phyloP scores from a whole-genome alignment of 306 rosid species.

The Macrotyloma uniflorum region DNA sequence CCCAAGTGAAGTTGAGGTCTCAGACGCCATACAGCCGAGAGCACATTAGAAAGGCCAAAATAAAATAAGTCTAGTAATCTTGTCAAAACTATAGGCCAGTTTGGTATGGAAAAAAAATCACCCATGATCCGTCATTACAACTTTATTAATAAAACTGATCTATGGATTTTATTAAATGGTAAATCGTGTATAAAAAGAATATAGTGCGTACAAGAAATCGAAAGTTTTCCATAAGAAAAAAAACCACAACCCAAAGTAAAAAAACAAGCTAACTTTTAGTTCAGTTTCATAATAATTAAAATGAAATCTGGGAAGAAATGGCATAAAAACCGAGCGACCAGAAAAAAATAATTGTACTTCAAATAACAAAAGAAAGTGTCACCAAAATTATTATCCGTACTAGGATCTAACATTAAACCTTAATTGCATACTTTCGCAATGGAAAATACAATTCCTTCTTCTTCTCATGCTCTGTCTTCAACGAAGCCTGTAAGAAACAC shows the following conservation, averaged over 20 bases:
- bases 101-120: neutral
- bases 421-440: constrained; percentile 65
- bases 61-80: no score
- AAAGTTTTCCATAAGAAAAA: neutral
- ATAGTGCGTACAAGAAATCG: neutral
- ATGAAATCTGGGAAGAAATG: neutral
- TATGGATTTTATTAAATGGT: neutral
- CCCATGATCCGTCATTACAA: neutral
- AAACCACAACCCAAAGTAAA: neutral
- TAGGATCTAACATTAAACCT: constrained; percentile 47
- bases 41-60: constrained; percentile 16
- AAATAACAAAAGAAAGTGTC: constrained; percentile 14
- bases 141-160: neutral
- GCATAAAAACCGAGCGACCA: neutral
- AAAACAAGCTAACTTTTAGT: neutral
- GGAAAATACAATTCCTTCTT: constrained; percentile 62
- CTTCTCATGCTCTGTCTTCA: constrained; percentile 60
- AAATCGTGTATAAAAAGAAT: neutral
- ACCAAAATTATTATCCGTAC: neutral
- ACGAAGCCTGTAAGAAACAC: constrained; percentile 53
- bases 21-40: constrained; percentile 11
- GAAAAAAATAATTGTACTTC: neutral
- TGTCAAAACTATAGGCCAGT: neutral
- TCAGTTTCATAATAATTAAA: neutral
- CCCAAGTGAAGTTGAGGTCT: constrained; percentile 25